Conservation (phyloP, 2,329 filamentous ascomycete species). For the Ophiostoma sp. region DNA sequence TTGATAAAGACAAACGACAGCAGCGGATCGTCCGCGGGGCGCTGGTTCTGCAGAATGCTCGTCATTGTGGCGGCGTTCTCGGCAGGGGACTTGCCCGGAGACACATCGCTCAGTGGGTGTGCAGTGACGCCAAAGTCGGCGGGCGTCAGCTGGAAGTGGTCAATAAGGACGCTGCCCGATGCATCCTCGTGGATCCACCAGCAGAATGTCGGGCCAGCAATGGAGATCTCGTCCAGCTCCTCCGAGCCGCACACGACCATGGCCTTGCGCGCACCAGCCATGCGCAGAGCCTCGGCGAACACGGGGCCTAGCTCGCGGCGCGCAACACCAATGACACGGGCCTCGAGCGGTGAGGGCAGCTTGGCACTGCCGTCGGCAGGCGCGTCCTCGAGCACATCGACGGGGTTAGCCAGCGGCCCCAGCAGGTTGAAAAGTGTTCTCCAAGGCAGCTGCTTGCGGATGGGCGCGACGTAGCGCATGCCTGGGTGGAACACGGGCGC, state of each 20-base stretch:
- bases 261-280: slow-evolving; percentile 74
- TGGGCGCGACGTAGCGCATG: slow-evolving; percentile 80
- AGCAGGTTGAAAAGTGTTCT: slow-evolving; percentile 97
- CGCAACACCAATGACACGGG: slow-evolving; percentile 87
- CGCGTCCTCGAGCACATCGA: slow-evolving; percentile 52
- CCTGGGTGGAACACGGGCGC: slow-evolving; percentile 94
- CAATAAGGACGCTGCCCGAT: slow-evolving; percentile 47
- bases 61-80: slow-evolving; percentile 85
- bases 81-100: slow-evolving; percentile 74
- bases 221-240: slow-evolving; percentile 92
- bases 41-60: slow-evolving; percentile 66
- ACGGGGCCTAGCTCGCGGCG: slow-evolving; percentile 79
- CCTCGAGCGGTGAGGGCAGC: slow-evolving; percentile 54
- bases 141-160: slow-evolving; percentile 73
- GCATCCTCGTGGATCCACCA: slow-evolving; percentile 65
- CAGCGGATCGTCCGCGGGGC: slow-evolving; percentile 73
- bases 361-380: slow-evolving; percentile 9
- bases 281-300: slow-evolving; percentile 76
- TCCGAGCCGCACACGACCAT: slow-evolving; percentile 86
- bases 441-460: slow-evolving; percentile 84
- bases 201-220: slow-evolving; percentile 80
- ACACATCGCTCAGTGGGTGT: slow-evolving; percentile 72
- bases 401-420: slow-evolving; percentile 84
- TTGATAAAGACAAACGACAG: slow-evolving; percentile 94
- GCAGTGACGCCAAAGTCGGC: slow-evolving; percentile 78